Conservation (phyloP, 306 rosid genomes). For the barrel medic (Medicago truncatula) region DNA sequence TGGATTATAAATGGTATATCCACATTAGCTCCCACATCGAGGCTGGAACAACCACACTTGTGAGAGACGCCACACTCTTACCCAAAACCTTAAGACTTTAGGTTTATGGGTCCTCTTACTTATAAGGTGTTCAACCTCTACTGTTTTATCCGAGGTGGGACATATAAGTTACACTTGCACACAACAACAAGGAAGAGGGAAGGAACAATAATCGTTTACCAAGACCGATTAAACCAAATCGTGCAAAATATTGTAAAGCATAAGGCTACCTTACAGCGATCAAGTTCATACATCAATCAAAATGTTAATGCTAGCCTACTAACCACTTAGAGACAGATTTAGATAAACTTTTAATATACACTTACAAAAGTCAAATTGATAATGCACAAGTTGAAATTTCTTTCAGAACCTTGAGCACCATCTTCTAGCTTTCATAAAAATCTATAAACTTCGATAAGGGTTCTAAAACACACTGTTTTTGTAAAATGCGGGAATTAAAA, state of each 20-base stretch:
- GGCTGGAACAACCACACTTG: too few relatives aligned
- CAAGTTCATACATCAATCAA: constrained; percentile 4
- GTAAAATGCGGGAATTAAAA: too few relatives aligned
- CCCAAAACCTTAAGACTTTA: too few relatives aligned
- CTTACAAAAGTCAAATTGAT: background rate
- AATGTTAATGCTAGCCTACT: background rate
- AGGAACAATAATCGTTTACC: background rate
- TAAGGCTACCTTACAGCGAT: background rate
- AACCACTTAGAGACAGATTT: constrained; percentile 5
- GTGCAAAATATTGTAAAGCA: background rate
- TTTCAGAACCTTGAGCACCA: background rate
- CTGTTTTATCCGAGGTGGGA: too few relatives aligned
- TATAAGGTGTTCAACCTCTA: too few relatives aligned
- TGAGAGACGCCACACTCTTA: too few relatives aligned
- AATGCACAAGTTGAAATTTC: constrained; percentile 3
- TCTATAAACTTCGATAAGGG: background rate
- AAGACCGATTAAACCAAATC: constrained; percentile 3
- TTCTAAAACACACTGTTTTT: too few relatives aligned
- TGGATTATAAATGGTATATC: constrained; percentile 89
- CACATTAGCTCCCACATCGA: constrained; percentile 92
- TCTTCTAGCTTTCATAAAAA: background rate
- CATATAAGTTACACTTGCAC: too few relatives aligned
- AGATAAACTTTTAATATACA: background rate
- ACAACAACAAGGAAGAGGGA: background rate
- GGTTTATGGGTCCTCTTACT: too few relatives aligned